Evolutionary conservation across 495 filamentous ascomycete species (phyloP).

Genomic region (Apodospora peruviana): DNA sequence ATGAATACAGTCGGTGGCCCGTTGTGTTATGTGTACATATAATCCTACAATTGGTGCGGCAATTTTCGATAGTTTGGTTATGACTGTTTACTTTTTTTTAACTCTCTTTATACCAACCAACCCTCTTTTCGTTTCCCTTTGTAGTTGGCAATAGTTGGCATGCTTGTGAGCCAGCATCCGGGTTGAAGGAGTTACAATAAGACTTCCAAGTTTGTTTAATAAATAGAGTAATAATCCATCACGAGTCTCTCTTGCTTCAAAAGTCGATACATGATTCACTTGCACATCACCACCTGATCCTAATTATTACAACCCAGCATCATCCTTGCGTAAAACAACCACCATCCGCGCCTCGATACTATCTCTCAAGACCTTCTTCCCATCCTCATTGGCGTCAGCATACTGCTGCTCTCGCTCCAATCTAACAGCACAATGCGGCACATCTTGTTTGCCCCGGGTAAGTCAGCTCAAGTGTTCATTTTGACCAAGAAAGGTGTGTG

Average conservation of each 20-base stretch:
- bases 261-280: not conserved
- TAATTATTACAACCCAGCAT: not conserved
- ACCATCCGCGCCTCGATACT: not conserved
- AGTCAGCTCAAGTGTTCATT: too few species aligned
- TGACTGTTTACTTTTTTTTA: not conserved
- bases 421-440: too few species aligned
- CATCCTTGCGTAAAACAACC: not conserved
- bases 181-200: too few species aligned
- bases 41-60: not conserved
- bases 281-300: not conserved
- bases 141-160: too few species aligned
- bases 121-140: not conserved
- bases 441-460: too few species aligned
- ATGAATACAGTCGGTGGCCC: constrained; percentile 17
- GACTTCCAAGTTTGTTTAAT: too few species aligned
- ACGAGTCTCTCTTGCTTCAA: not conserved
- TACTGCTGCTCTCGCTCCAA: too few species aligned
- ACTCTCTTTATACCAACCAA: not conserved
- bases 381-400: too few species aligned
- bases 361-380: not conserved
- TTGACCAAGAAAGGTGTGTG: too few species aligned
- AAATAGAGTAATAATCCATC: not conserved
- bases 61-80: not conserved
- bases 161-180: too few species aligned
- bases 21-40: constrained; percentile 23